phyloP scores from a whole-genome alignment of 2,329 filamentous ascomycete genomes.

The Hymenoscyphus repandus region DNA sequence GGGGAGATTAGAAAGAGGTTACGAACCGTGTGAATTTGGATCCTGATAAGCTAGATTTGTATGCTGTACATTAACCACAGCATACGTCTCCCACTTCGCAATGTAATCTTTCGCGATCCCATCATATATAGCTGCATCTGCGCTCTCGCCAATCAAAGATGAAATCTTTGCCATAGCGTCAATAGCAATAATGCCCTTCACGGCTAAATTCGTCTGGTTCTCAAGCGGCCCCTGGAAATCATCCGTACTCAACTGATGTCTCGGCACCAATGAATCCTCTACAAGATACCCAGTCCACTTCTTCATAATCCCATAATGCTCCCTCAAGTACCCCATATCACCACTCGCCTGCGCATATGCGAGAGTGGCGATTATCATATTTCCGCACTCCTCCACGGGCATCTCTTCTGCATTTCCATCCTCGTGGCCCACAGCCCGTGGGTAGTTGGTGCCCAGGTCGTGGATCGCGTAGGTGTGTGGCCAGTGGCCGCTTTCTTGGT shows the following conservation, averaged over 20 bases:
- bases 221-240: constrained; percentile 77
- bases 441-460: constrained; percentile 66
- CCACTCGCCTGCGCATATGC: constrained; percentile 55
- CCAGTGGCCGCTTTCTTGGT: constrained; percentile 62
- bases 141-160: constrained; percentile 50
- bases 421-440: constrained; percentile 63
- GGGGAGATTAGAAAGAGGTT: neutral
- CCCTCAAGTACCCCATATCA: constrained; percentile 51
- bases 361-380: constrained; percentile 81
- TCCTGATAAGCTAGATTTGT: constrained; percentile 77
- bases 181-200: constrained; percentile 81
- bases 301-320: constrained; percentile 67
- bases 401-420: constrained; percentile 69
- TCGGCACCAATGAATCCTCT: constrained; percentile 66
- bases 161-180: constrained; percentile 73
- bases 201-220: constrained; percentile 75
- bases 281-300: constrained; percentile 78
- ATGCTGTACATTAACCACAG: constrained; percentile 58
- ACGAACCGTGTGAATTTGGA: constrained; percentile 35
- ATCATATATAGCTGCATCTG: constrained; percentile 54
- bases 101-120: constrained; percentile 65
- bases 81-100: constrained; percentile 64
- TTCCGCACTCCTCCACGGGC: constrained; percentile 74
- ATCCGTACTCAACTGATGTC: constrained; percentile 74
- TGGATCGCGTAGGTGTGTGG: constrained; percentile 68